Base-by-base conservation (phyloP, 1,139 yeast genomes). In the Candida mesenterica region DNA sequence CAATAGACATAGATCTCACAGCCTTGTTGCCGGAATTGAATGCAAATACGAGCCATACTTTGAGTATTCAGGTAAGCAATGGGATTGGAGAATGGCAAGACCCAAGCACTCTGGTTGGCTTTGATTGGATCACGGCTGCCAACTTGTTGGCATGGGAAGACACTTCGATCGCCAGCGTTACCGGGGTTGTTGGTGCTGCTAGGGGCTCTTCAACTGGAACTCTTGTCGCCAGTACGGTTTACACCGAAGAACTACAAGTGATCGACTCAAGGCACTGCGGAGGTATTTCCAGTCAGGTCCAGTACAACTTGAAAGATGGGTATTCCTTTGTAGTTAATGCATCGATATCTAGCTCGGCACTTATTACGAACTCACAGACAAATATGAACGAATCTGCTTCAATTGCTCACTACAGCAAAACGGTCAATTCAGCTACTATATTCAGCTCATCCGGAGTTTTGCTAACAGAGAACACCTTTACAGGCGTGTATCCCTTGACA, bases 1-100 rank as follows among this genome's bases (percentile, higher is more conserved):
- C 82, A 3, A 67, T 82, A 45, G 79, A 76, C 39, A 53, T 86
- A 32, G 95, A 86, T 46, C 51, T 87, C 35, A 76, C 89, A 5
- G 77, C 85, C 0, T 68, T 79, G 42, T 60, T 86, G 40, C 92
- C 94, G 3, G 52, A 61, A 27, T 57, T 85, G n/a, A 47, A 46
- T 28, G 10, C 24, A 8, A 28, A 28, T 14, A 28, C 22, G n/a
- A 50, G 10, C 15, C 28, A 25, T 25, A 25, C 15, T 5, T 14
- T 25, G 15, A 13, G 79, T 28, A 60, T 81, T 24, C 76, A 71
- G 44, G 65, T 84, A 12, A 68, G 75, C 27, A 83, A 83, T 51
- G 88, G 88, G 22, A 46, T 75, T 23, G 73, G 70, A 35, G 75
- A 67, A 38, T 61, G 45, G 31, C 48, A 32, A 17, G 45, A 45